Conservation (phyloP, 495 filamentous ascomycete species). For the Tetracladium setigerum region DNA sequence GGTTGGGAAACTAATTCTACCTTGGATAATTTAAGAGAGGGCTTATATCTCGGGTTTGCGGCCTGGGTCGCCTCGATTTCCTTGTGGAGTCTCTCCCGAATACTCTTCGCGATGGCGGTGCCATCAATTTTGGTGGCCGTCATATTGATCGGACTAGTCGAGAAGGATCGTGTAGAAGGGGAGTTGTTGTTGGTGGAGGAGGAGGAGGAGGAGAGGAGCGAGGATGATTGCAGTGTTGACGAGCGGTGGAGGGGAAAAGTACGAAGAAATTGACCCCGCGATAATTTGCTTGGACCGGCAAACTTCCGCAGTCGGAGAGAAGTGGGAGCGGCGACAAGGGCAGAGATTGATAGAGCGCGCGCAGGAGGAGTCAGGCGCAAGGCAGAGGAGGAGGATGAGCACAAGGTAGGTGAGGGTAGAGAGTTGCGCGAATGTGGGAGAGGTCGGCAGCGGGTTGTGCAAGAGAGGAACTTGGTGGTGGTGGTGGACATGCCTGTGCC, state of each 20-base stretch:
- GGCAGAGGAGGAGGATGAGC: too few relatives aligned
- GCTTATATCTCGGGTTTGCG: slow-evolving; percentile 77
- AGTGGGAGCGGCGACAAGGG: too few relatives aligned
- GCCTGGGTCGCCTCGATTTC: slow-evolving; percentile 78
- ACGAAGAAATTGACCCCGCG: slow-evolving; percentile 17
- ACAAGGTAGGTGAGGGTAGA: too few relatives aligned
- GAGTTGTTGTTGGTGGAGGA: background rate
- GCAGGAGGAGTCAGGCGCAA: too few relatives aligned
- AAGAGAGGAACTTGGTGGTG: too few relatives aligned
- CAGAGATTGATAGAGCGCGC: too few relatives aligned
- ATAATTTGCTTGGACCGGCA: slow-evolving; percentile 3
- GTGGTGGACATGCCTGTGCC: too few relatives aligned
- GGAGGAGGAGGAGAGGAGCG: background rate
- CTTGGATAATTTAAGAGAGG: slow-evolving; percentile 90
- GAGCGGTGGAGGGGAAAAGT: slow-evolving; percentile 2
- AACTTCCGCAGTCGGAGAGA: too few relatives aligned
- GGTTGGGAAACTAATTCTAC: slow-evolving; percentile 34
- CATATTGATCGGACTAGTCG: slow-evolving; percentile 51
- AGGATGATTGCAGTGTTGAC: too few relatives aligned
- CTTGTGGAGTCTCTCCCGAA: slow-evolving; percentile 67
- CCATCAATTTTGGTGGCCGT: slow-evolving; percentile 90
- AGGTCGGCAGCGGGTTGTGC: too few relatives aligned
- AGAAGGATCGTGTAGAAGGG: slow-evolving; percentile 24
- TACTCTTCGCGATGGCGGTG: slow-evolving; percentile 83
- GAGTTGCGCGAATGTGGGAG: too few relatives aligned